These are phyloP conservation scores for Leucosporidium creatinivorum DNA, from an alignment of 768 basidiomycete genomes.

Conservation along the genomic window DNA sequence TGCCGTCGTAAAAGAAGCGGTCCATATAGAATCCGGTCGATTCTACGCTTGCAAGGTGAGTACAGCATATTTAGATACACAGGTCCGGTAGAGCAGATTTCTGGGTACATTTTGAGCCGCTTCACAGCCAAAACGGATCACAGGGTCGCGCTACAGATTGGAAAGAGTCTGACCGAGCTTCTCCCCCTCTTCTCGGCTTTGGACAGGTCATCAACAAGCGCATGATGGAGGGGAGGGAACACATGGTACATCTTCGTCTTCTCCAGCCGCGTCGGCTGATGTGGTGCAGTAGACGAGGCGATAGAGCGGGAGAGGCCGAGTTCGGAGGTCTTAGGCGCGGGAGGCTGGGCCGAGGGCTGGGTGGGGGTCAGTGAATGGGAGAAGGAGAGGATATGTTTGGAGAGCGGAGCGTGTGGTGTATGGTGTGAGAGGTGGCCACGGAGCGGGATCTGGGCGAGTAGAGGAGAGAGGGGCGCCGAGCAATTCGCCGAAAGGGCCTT, in stretches of 20 bases:
- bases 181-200: background rate
- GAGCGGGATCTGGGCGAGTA: too few species aligned
- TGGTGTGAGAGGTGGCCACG: too few species aligned
- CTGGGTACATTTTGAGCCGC: too few species aligned
- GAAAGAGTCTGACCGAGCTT: background rate
- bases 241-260: constrained; percentile 64
- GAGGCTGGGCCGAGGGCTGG: background rate
- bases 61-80: background rate
- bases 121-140: too few species aligned
- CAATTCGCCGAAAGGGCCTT: too few species aligned
- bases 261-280: background rate
- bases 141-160: too few species aligned
- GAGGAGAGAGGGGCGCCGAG: too few species aligned
- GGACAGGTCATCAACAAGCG: constrained; percentile 87
- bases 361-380: background rate
- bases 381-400: too few species aligned
- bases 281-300: background rate
- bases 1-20: constrained; percentile 33
- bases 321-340: background rate
- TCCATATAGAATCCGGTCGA: constrained; percentile 42
- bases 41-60: constrained; percentile 86
- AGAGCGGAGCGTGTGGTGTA: too few species aligned
- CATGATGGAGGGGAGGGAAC: constrained; percentile 93
- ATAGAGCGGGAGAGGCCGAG: background rate
- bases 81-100: too few species aligned